These are phyloP conservation scores for Xylaria telfairii DNA, from an alignment of 495 filamentous ascomycete genomes.

Conservation along the genomic window DNA sequence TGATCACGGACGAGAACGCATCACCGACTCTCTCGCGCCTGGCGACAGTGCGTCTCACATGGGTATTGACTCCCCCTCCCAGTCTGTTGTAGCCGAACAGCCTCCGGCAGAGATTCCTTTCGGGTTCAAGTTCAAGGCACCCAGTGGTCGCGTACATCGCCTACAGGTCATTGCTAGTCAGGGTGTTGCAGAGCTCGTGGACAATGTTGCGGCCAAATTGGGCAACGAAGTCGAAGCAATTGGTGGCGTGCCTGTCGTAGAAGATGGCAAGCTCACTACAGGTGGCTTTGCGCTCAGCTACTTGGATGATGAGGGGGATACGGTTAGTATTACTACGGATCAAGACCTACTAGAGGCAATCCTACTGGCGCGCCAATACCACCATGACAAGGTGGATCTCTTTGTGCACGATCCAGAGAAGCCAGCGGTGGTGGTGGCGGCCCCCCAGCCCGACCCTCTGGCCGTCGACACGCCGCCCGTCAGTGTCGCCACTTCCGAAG, in stretches of 20 bases:
- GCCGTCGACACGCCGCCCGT: constrained; percentile 56
- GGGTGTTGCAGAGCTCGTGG: constrained; percentile 82
- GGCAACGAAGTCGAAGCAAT: constrained; percentile 86
- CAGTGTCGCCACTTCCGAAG: constrained; percentile 55
- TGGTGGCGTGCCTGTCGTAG: constrained; percentile 76
- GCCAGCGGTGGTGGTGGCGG: constrained; percentile 70
- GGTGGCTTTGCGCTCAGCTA: constrained; percentile 96
- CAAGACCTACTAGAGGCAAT: constrained; percentile 93
- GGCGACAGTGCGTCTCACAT: constrained; percentile 94
- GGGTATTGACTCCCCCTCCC: constrained; percentile 74
- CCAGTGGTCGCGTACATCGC: constrained; percentile 92
- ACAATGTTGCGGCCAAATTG: constrained; percentile 81
- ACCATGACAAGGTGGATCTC: constrained; percentile 90
- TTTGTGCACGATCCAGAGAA: constrained; percentile 95
- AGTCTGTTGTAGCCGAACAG: constrained; percentile 63
- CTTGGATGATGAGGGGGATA: constrained; percentile 95
- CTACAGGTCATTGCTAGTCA: constrained; percentile 81
- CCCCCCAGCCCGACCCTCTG: constrained; percentile 67
- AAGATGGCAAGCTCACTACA: constrained; percentile 77
- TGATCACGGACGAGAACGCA: constrained; percentile 65
- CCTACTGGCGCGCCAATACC: constrained; percentile 74
- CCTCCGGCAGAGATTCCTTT: constrained; percentile 76
- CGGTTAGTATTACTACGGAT: constrained; percentile 96
- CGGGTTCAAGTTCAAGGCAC: constrained; percentile 99
- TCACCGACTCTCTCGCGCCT: constrained; percentile 82